Conservation (phyloP, 2,329 filamentous ascomycete species). For the Beauveria pseudobassiana region DNA sequence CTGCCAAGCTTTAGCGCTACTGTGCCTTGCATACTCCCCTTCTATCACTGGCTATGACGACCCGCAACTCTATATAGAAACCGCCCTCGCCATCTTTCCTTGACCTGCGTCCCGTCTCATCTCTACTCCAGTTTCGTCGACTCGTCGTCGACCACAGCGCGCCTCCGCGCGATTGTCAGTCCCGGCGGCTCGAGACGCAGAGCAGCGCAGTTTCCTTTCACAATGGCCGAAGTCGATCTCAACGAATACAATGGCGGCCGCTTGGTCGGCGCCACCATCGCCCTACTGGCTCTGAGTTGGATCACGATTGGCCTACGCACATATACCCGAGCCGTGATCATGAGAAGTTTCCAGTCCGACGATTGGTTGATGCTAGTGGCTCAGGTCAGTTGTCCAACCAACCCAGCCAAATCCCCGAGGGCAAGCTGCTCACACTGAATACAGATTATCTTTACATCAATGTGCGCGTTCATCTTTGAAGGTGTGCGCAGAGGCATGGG, state of each 20-base stretch:
- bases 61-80: constrained; percentile 8
- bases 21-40: neutral
- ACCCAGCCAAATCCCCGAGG: too few species aligned
- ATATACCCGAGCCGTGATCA: constrained; percentile 37
- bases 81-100: neutral
- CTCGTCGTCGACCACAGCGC: neutral
- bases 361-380: constrained; percentile 47
- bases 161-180: neutral
- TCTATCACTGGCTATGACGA: constrained; percentile 1
- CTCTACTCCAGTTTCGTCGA: neutral
- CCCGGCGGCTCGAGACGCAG: neutral
- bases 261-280: constrained; percentile 28
- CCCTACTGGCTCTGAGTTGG: constrained; percentile 34
- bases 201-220: neutral
- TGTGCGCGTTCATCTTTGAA: constrained; percentile 37
- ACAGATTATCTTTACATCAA: constrained; percentile 38
- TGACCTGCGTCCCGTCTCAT: neutral
- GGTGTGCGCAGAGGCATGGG: constrained; percentile 38
- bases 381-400: constrained; percentile 28
- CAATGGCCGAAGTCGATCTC: constrained; percentile 24
- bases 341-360: constrained; percentile 39
- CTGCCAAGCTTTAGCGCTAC: constrained; percentile 6
- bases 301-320: constrained; percentile 34
- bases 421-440: neutral
- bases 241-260: constrained; percentile 31